Percentiles rank a stretch among this genome's conserved stretches.
Evolutionary conservation across 1,139 yeast species (phyloP).

Genomic region (Geotrichum europaeum): DNA sequence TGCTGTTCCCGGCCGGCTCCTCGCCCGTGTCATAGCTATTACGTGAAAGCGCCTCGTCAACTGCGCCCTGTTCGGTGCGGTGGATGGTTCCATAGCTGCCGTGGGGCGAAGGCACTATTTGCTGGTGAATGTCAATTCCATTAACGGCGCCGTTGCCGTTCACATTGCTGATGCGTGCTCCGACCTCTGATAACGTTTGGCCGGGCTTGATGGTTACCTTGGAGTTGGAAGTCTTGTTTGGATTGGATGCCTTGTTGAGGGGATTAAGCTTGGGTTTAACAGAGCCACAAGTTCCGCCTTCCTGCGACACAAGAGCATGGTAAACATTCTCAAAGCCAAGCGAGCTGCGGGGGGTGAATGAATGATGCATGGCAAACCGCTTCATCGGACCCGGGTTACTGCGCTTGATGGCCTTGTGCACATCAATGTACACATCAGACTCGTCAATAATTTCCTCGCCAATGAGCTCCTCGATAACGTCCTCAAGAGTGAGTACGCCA

Average conservation of each 20-base stretch:
- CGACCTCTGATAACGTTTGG: neutral
- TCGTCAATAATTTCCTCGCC: conserved; percentile 98
- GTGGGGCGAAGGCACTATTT: conserved; percentile 3
- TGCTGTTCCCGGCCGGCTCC: neutral
- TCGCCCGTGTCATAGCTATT: neutral
- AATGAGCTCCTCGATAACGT: conserved; percentile 92
- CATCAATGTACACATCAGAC: conserved; percentile 90
- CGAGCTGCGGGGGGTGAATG: conserved; percentile 21
- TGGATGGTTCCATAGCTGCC: conserved; percentile 39
- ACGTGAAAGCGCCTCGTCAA: conserved; percentile 23
- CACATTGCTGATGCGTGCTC: neutral
- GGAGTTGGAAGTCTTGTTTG: conserved; percentile 63
- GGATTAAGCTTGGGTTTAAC: conserved; percentile 34
- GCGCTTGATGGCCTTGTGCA: conserved; percentile 72
- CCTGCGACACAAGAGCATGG: conserved; percentile 19
- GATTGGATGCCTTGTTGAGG: conserved; percentile 72
- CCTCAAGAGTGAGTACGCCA: conserved; percentile 91
- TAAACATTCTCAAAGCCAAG: conserved; percentile 26
- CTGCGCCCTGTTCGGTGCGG: conserved; percentile 48
- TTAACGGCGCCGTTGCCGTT: neutral
- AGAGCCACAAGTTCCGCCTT: neutral
- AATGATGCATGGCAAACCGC: conserved; percentile 39
- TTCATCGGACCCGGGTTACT: conserved; percentile 80
- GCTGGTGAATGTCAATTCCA: conserved; percentile 5
- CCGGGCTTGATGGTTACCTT: conserved; percentile 39